These are phyloP conservation scores for Annulohypoxylon truncatum DNA, from an alignment of 2,329 filamentous ascomycete species.

Conservation along the genomic window DNA sequence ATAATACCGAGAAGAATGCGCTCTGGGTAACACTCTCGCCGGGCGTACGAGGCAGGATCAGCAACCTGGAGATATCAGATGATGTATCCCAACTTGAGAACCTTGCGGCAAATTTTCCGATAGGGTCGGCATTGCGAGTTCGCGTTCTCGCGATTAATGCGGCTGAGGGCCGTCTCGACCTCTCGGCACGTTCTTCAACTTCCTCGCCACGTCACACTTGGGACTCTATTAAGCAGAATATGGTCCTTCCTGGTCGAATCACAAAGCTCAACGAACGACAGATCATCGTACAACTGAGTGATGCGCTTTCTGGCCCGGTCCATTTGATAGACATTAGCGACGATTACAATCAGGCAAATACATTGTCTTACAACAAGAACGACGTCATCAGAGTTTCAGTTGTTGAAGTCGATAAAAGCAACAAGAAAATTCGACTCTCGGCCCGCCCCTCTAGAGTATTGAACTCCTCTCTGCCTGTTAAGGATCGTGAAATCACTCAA, in stretches of 20 bases:
- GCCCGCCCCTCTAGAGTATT: conserved; percentile 88
- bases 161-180: conserved; percentile 79
- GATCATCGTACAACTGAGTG: conserved; percentile 86
- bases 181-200: conserved; percentile 78
- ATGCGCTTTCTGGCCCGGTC: conserved; percentile 81
- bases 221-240: conserved; percentile 78
- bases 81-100: conserved; percentile 84
- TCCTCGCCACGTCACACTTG: conserved; percentile 71
- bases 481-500: conserved; percentile 81
- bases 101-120: conserved; percentile 81
- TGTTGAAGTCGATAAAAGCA: conserved; percentile 80
- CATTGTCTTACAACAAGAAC: conserved; percentile 80
- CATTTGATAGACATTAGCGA: conserved; percentile 86
- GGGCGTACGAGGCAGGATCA: conserved; percentile 85
- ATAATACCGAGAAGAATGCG: conserved; percentile 82
- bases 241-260: conserved; percentile 84
- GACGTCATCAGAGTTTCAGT: conserved; percentile 90
- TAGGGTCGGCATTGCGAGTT: conserved; percentile 88
- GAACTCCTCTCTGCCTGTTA: conserved; percentile 83
- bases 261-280: conserved; percentile 88
- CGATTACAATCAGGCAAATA: conserved; percentile 84
- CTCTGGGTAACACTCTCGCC: conserved; percentile 94
- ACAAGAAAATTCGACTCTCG: conserved; percentile 87
- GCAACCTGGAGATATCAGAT: conserved; percentile 85
- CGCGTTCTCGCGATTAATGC: conserved; percentile 80